Conservation (phyloP, 345 rosid species). For the Eucalyptus curtisii region DNA sequence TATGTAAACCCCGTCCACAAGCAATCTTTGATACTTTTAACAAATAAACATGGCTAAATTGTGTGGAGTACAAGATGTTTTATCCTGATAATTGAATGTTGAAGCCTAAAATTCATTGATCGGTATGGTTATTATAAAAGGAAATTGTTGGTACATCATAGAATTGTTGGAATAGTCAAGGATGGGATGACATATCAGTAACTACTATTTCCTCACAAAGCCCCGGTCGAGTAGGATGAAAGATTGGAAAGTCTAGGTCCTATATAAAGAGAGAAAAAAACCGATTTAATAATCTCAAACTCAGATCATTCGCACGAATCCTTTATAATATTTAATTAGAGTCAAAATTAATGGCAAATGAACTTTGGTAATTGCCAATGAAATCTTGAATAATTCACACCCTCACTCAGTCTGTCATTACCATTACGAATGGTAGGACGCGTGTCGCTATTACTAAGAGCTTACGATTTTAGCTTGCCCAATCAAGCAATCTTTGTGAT, state of each 20-base stretch:
- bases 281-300: not conserved
- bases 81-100: not conserved
- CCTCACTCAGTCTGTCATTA: not conserved
- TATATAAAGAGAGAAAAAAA: not conserved
- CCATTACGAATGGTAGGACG: not conserved
- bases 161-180: not conserved
- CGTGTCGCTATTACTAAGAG: not conserved
- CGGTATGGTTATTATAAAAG: not conserved
- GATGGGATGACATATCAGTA: not conserved
- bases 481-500: not conserved
- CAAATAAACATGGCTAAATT: not conserved
- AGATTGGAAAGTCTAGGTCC: not conserved
- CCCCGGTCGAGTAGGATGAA: not conserved
- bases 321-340: not conserved
- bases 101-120: not conserved
- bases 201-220: not conserved
- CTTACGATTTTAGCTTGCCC: not conserved
- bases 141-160: not conserved
- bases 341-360: not conserved
- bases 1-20: not conserved
- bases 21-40: not conserved
- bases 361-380: not conserved
- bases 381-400: not conserved
- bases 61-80: not conserved
- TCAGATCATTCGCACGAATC: not conserved